Evolutionary conservation across 768 basidiomycete species (phyloP), one percentile per base, ranked within the genome.

Genomic region (Mycena pura): DNA sequence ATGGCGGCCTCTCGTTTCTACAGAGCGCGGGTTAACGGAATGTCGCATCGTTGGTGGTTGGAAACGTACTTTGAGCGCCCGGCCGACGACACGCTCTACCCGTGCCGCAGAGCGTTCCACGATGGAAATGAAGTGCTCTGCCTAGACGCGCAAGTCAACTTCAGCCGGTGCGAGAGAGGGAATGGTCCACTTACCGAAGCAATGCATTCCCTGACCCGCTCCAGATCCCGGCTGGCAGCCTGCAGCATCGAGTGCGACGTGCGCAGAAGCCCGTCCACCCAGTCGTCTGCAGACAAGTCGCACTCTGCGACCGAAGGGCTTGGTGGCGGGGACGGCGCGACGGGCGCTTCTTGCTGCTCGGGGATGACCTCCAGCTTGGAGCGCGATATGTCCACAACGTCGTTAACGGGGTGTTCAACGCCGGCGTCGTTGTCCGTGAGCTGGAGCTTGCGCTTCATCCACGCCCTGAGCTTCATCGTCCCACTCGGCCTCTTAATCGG

Each of bases 361-460:
- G 46, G 60, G 29, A 62, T 62, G 15, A 83, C 70, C 57, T 80
- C 76, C 11, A 80, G 62, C 48, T 69, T 78, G 14, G 70, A 53
- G 28, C 52, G 63, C n/a, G 77, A 78, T 22, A 27, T 27, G 10
- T 3, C 24, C 11, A 38, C 3, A 9, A 17, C 14, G n/a, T 10
- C 22, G 24, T 39, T 39, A 13, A 34, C 13, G 31, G 14, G 46
- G 9, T 38, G 19, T 29, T 2, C 19, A 19, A 7, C 43, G 1
- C 47, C 55, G 34, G 39, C 25, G 17, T 15, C 47, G 32, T 22
- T 25, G 19, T 64, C 63, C 24, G 24, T 77, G 3, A 75, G 69
- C 8, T 74, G 65, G 27, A 89, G 77, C 62, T 88, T 88, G 63
- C 83, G 84, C 73, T 81, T 86, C 68, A 87, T 73, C 89, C 89